Percentiles rank a stretch among this genome's conserved stretches.
These are phyloP conservation scores for Podila horticola DNA, from an alignment of 192 early-diverging fungal species.

Conservation along the genomic window DNA sequence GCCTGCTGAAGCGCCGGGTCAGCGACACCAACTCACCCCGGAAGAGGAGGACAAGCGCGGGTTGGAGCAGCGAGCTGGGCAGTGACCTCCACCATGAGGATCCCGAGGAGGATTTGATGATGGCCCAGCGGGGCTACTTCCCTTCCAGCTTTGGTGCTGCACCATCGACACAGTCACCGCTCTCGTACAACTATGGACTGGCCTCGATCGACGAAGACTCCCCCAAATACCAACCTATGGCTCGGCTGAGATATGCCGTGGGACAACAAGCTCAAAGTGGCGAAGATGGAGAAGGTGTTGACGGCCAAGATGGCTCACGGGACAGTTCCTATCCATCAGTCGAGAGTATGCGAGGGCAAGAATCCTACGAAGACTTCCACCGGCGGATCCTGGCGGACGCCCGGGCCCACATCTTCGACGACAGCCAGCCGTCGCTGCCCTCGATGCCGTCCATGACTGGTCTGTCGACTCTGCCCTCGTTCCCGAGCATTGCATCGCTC, in stretches of 20 bases:
- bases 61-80: not conserved
- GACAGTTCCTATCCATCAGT: not conserved
- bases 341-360: not conserved
- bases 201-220: not conserved
- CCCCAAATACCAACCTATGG: not conserved
- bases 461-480: not conserved
- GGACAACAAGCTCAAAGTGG: not conserved
- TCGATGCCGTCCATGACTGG: not conserved
- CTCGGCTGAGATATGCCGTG: not conserved
- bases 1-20: not conserved
- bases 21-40: not conserved
- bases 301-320: not conserved
- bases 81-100: not conserved
- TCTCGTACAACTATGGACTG: not conserved
- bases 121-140: slow-evolving; percentile 1
- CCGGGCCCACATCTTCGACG: not conserved
- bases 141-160: not conserved
- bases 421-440: not conserved
- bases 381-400: not conserved
- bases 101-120: not conserved
- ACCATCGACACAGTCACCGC: not conserved
- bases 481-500: not conserved
- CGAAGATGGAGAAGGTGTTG: not conserved
- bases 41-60: not conserved
- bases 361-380: not conserved